Conservation (phyloP, 2,329 filamentous ascomycete genomes). For the Macrophomina phaseolina region DNA sequence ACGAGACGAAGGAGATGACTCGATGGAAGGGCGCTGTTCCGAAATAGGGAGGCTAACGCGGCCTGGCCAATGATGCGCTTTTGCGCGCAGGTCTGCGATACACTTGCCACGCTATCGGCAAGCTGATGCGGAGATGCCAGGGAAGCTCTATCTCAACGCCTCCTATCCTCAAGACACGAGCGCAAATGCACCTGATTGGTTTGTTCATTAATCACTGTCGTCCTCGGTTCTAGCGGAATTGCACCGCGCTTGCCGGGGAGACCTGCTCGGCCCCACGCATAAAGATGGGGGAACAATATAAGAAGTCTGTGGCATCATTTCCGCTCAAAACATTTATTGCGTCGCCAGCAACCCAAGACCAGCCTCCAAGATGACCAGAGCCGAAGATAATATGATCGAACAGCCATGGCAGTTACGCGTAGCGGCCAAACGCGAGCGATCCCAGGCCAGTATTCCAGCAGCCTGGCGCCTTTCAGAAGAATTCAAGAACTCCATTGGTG, state of each 20-base stretch:
- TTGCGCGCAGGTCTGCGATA: slow-evolving; percentile 4
- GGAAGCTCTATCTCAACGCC: neutral
- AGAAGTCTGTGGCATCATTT: neutral
- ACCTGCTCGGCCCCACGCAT: neutral
- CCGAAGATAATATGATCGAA: neutral
- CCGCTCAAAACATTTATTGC: neutral
- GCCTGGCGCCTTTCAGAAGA: slow-evolving; percentile 36
- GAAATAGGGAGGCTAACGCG: neutral
- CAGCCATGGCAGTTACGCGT: slow-evolving; percentile 16
- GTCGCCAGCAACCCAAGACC: neutral
- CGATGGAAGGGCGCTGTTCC: neutral
- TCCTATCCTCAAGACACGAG: neutral
- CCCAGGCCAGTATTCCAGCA: slow-evolving; percentile 31
- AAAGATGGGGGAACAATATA: neutral
- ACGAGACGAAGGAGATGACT: neutral
- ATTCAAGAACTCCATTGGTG: slow-evolving; percentile 25
- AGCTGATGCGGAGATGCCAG: slow-evolving; percentile 1
- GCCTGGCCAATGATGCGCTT: slow-evolving; percentile 6
- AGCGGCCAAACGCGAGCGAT: slow-evolving; percentile 5
- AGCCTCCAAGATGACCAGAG: neutral
- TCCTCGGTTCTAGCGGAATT: slow-evolving; percentile 10
- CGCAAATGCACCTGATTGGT: slow-evolving; percentile 7
- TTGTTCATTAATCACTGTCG: no score
- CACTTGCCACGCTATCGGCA: neutral
- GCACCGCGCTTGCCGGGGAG: neutral